Conservation (phyloP, 129 eudicot species). For the Oenanthe sinensis region DNA sequence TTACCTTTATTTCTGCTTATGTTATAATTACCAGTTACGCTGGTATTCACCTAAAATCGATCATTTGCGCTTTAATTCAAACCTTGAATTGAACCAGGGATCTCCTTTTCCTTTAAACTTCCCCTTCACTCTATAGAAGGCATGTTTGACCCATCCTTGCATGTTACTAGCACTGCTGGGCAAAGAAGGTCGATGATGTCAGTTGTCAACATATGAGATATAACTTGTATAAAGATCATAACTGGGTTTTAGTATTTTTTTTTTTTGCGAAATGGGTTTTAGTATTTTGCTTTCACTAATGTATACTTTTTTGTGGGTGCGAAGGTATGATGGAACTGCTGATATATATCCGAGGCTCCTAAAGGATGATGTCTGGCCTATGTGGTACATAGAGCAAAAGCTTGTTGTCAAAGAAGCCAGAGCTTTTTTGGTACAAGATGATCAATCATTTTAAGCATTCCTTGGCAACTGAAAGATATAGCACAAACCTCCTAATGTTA, state of each 20-base stretch:
- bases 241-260: background rate
- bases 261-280: no score
- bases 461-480: background rate
- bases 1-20: background rate
- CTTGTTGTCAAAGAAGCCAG: background rate
- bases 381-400: background rate
- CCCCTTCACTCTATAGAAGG: background rate
- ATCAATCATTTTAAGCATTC: background rate
- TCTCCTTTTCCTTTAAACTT: background rate
- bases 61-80: no score
- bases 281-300: background rate
- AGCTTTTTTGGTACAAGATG: constrained; percentile 1
- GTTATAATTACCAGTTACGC: background rate
- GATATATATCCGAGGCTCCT: background rate
- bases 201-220: background rate
- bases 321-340: constrained; percentile 9
- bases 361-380: background rate
- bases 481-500: background rate
- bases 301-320: constrained; percentile 9
- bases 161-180: background rate
- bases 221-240: background rate
- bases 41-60: background rate
- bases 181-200: background rate
- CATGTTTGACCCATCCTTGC: background rate
- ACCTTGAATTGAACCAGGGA: background rate